Percentiles rank a stretch among this genome's conserved stretches.
phyloP scores from a whole-genome alignment of 139 green algal genomes.

The Zygnema cylindricum region DNA sequence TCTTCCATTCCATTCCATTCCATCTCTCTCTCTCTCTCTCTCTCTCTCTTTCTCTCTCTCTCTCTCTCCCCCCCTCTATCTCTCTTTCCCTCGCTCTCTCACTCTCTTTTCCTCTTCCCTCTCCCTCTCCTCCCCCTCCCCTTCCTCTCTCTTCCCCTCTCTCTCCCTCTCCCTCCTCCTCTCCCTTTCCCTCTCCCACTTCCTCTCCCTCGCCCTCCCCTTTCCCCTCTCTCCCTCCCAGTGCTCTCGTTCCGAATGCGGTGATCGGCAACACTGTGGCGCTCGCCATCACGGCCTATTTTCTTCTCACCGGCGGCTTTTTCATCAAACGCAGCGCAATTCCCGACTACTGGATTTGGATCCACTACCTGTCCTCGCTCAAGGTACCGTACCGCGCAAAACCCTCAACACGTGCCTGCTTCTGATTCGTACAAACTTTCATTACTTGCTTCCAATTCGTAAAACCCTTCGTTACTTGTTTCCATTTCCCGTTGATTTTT shows the following conservation, averaged over 20 bases:
- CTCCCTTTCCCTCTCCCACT: neutral
- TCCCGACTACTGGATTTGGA: conserved; percentile 63
- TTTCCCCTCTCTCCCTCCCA: neutral
- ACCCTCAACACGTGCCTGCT: neutral
- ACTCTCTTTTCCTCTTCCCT: too few species aligned
- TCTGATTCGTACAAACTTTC: neutral
- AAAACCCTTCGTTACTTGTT: neutral
- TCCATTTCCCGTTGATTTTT: neutral
- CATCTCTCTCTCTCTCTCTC: too few species aligned
- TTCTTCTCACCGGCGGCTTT: conserved; percentile 48
- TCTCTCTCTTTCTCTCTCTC: too few species aligned
- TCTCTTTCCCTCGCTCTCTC: too few species aligned
- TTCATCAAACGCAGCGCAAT: conserved; percentile 54
- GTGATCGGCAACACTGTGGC: conserved; percentile 58
- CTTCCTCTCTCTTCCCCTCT: too few species aligned
- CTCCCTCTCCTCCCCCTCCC: too few species aligned
- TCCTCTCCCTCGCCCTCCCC: neutral
- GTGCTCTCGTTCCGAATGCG: conserved; percentile 49
- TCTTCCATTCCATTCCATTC: too few species aligned
- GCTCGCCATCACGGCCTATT: conserved; percentile 39
- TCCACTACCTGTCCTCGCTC: conserved; percentile 64
- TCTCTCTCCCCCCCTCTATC: too few species aligned
- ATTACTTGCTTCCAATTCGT: too few species aligned
- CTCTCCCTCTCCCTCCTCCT: neutral
- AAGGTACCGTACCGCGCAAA: too few species aligned